Evolutionary conservation across 495 filamentous ascomycete species (phyloP).

Genomic region (Echria macrotheca): DNA sequence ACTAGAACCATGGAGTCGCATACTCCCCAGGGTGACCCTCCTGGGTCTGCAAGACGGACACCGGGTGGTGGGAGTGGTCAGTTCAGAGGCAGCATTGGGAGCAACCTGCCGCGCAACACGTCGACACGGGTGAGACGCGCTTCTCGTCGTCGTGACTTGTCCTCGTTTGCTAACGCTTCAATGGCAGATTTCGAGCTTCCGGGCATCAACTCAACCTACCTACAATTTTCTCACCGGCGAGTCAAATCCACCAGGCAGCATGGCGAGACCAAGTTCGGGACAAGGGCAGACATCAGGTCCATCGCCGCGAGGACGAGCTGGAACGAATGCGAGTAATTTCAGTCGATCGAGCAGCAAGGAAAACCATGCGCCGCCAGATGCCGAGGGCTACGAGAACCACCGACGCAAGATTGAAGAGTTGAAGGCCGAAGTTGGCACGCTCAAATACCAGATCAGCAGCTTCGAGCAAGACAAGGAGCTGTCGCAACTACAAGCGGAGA

Average conservation of each 20-base stretch:
- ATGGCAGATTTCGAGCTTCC: constrained; percentile 16
- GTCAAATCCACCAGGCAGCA: constrained; percentile 23
- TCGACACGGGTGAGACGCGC: constrained; percentile 36
- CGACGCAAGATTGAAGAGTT: constrained; percentile 46
- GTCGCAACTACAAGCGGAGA: constrained; percentile 66
- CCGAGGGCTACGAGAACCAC: constrained; percentile 48
- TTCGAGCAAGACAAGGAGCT: constrained; percentile 85
- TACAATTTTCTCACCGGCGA: constrained; percentile 58
- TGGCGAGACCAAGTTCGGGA: constrained; percentile 34
- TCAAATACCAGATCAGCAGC: constrained; percentile 53
- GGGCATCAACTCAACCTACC: constrained; percentile 44
- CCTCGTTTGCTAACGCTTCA: no score
- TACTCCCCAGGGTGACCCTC: constrained; percentile 27
- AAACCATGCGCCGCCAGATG: constrained; percentile 42
- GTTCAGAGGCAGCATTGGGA: constrained; percentile 34
- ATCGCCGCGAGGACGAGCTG: constrained; percentile 30
- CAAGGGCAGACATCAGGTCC: constrained; percentile 28
- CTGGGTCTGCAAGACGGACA: constrained; percentile 21
- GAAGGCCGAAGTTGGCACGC: constrained; percentile 49
- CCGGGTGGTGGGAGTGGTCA: constrained; percentile 23
- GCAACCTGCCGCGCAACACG: constrained; percentile 23
- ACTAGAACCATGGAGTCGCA: constrained; percentile 25
- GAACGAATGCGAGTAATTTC: constrained; percentile 14
- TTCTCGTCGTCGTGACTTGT: no score
- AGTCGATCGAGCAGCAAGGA: constrained; percentile 45